Percentiles rank a stretch among this genome's conserved stretches.
These are phyloP conservation scores for Boletus subcaerulescens DNA, from an alignment of 768 basidiomycete genomes.

Conservation along the genomic window DNA sequence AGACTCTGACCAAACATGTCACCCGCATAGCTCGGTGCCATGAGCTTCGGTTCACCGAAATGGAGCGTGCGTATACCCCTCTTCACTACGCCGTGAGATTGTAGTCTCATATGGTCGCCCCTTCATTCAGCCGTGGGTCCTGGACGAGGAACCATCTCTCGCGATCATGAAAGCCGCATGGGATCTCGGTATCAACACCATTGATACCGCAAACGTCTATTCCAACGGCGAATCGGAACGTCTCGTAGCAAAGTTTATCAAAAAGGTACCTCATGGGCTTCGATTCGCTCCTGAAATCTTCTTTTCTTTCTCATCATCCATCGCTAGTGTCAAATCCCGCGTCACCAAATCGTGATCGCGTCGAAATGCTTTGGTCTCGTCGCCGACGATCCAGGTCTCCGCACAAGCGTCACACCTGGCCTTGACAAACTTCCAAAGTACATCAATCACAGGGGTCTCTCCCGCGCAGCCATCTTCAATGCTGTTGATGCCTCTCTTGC, in stretches of 20 bases:
- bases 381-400: conserved; percentile 1
- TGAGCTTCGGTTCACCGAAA: conserved; percentile 28
- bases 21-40: conserved; percentile 21
- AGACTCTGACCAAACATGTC: neutral
- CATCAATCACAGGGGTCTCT: conserved; percentile 32
- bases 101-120: neutral
- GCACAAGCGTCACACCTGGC: neutral
- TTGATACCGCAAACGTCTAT: conserved; percentile 39
- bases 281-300: conserved; percentile 1
- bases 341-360: conserved; percentile 30
- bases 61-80: conserved; percentile 22
- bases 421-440: conserved; percentile 15
- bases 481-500: conserved; percentile 35
- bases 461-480: conserved; percentile 37
- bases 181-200: conserved; percentile 39
- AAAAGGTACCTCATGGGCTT: conserved; percentile 22
- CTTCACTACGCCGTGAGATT: neutral
- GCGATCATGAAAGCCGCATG: conserved; percentile 39
- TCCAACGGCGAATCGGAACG: conserved; percentile 36
- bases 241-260: conserved; percentile 36
- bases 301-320: neutral
- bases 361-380: conserved; percentile 27
- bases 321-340: conserved; percentile 30
- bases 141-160: conserved; percentile 28
- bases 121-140: conserved; percentile 21